phyloP scores from a whole-genome alignment of 345 rosid species.

The Hirschfeldia incana region DNA sequence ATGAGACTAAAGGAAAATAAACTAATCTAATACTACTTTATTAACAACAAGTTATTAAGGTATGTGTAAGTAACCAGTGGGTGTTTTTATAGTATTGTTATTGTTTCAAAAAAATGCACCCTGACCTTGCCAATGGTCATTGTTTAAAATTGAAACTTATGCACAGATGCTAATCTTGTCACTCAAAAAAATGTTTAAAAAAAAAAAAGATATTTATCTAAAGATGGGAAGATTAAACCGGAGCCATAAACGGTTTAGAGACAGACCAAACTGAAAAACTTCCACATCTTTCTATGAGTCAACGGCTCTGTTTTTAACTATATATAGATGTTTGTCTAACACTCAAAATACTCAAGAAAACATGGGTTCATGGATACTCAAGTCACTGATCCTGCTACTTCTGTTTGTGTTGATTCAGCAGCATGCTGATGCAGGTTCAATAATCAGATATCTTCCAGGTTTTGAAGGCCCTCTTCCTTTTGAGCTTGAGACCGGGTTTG shows the following conservation, averaged over 20 bases:
- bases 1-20: neutral
- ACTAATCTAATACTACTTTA: slow-evolving; percentile 32
- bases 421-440: neutral
- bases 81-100: neutral
- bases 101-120: neutral
- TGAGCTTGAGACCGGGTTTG: neutral
- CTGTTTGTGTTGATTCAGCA: neutral
- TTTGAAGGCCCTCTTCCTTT: neutral
- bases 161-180: neutral
- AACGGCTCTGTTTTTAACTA: neutral
- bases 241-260: neutral
- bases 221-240: neutral
- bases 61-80: neutral
- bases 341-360: neutral
- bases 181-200: neutral
- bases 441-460: neutral
- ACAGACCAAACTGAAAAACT: neutral
- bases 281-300: neutral
- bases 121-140: neutral
- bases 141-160: neutral
- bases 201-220: neutral
- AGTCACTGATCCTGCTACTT: neutral
- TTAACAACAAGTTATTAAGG: neutral
- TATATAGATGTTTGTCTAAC: neutral
- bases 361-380: neutral